Percentiles rank a stretch among this genome's conserved stretches.
phyloP scores from a whole-genome alignment of 2,329 filamentous ascomycete species.

The Myriosclerotinia duriaeana region DNA sequence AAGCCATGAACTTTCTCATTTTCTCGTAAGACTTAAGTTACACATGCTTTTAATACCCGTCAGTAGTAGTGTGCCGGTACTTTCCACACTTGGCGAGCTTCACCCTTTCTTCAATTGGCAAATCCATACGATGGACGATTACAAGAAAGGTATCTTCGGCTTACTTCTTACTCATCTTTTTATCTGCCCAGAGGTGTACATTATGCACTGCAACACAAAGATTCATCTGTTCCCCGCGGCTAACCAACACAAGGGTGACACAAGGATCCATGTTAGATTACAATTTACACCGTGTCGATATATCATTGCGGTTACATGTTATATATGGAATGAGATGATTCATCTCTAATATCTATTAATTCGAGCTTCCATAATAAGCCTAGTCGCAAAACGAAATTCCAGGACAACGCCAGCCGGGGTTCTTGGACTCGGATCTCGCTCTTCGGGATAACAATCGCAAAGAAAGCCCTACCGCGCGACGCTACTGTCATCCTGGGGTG shows the following conservation, averaged over 20 bases:
- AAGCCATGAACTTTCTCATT: neutral
- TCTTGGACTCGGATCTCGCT: neutral
- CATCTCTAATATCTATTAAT: neutral
- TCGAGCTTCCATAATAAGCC: neutral
- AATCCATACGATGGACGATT: neutral
- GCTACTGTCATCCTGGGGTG: neutral
- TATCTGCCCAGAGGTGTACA: neutral
- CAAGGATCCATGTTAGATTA: too few species aligned
- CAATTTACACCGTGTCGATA: constrained; percentile 9
- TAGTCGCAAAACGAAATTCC: too few species aligned
- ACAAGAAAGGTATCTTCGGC: neutral
- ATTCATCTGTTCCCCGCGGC: constrained; percentile 2
- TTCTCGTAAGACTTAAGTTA: neutral
- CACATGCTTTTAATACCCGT: neutral
- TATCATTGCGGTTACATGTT: neutral
- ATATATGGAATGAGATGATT: too few species aligned
- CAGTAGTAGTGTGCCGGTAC: neutral
- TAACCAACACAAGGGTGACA: neutral
- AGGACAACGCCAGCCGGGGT: neutral
- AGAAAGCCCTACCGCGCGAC: neutral
- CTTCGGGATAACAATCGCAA: neutral
- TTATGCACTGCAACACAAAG: neutral
- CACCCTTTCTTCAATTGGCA: neutral
- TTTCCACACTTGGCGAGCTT: neutral
- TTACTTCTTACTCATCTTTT: neutral